A percentile compares a stretch with the other conserved stretches of the same genome.
phyloP scores from a whole-genome alignment of 805 yeast species.

The Ogataea dorogensis region DNA sequence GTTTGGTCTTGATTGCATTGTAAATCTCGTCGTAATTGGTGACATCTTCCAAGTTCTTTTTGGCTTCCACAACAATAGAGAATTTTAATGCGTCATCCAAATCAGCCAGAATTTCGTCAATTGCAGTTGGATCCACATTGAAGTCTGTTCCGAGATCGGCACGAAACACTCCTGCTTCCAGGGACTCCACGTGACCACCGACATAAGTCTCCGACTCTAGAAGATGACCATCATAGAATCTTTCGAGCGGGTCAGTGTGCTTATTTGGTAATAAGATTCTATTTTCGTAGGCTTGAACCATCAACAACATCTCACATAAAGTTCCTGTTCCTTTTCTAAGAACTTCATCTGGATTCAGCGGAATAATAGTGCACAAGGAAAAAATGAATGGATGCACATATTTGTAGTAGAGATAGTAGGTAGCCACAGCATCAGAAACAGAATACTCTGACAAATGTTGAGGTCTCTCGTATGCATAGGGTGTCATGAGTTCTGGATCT shows the following conservation, averaged over 20 bases:
- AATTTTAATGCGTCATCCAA: conserved; percentile 76
- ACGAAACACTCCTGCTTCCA: conserved; percentile 97
- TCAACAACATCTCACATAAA: conserved; percentile 92
- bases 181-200: conserved; percentile 97
- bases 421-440: conserved; percentile 99
- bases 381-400: conserved; percentile 97
- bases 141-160: conserved; percentile 80
- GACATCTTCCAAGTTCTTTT: conserved; percentile 70
- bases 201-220: conserved; percentile 95
- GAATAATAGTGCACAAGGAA: conserved; percentile 92
- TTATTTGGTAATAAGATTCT: conserved; percentile 86
- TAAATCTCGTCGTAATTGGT: conserved; percentile 76
- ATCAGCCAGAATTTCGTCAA: conserved; percentile 74
- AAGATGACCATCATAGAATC: conserved; percentile 92
- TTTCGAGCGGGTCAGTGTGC: conserved; percentile 89
- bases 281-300: conserved; percentile 90
- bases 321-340: conserved; percentile 98
- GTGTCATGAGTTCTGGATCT: conserved; percentile 98
- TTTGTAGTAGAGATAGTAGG: conserved; percentile 92
- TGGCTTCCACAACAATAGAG: conserved; percentile 78
- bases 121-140: conserved; percentile 73
- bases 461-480: conserved; percentile 93
- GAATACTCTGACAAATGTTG: conserved; percentile 93
- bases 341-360: conserved; percentile 94
- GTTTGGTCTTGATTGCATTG: conserved; percentile 49